A percentile compares a stretch with the other conserved stretches of the same genome.
phyloP scores from a whole-genome alignment of 257 asterid genomes.

The Ocimum tenuiflorum region DNA sequence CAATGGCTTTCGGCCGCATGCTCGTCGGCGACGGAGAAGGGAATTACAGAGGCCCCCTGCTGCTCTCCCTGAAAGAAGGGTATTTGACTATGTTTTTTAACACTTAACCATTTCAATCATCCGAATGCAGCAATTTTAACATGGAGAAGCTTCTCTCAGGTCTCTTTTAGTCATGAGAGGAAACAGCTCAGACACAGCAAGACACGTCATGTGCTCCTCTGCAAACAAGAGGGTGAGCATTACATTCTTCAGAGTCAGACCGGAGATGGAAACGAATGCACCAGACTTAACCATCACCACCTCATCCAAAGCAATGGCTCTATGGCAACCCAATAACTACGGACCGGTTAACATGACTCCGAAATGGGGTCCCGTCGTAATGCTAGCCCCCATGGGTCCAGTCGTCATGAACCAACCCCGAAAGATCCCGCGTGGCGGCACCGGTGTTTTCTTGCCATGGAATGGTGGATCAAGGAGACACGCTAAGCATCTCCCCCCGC shows the following conservation, averaged over 20 bases:
- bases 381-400: constrained; percentile 65
- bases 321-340: constrained; percentile 69
- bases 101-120: neutral
- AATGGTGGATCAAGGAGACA: constrained; percentile 54
- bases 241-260: constrained; percentile 70
- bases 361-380: constrained; percentile 69
- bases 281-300: no score
- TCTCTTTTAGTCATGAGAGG: constrained; percentile 91
- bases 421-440: constrained; percentile 63
- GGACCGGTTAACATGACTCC: constrained; percentile 45
- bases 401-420: constrained; percentile 39
- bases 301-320: constrained; percentile 42
- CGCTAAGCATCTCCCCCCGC: constrained; percentile 77
- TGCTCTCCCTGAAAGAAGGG: constrained; percentile 85
- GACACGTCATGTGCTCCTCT: constrained; percentile 94
- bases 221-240: constrained; percentile 72
- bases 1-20: constrained; percentile 85
- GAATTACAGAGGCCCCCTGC: constrained; percentile 75
- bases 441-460: constrained; percentile 94
- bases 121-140: neutral
- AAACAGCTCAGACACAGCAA: constrained; percentile 76
- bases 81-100: constrained; percentile 31
- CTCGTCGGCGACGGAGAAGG: constrained; percentile 75
- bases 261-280: constrained; percentile 32
- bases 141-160: constrained; percentile 35